Percentiles rank a stretch among this genome's conserved stretches.
These are phyloP conservation scores for Cystobasidiaceae sp. DNA, from an alignment of 1,284 basidiomycete species.

Conservation along the genomic window DNA sequence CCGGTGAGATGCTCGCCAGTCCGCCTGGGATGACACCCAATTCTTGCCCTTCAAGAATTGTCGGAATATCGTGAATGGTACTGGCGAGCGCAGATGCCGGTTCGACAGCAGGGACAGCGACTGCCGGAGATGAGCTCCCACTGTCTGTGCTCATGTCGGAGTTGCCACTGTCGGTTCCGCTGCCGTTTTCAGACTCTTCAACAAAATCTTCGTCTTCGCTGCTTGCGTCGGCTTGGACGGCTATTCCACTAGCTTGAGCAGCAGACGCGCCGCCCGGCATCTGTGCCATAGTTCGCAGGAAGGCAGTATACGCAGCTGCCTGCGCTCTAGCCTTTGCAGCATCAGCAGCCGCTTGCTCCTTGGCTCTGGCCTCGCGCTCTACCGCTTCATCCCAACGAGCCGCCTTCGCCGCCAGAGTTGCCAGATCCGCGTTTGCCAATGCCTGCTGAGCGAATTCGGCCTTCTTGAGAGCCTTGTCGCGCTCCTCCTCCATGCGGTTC, in stretches of 20 bases:
- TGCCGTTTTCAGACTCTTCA: not conserved
- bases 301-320: too few relatives aligned
- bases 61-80: not conserved
- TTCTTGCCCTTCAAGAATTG: not conserved
- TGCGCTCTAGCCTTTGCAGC: too few relatives aligned
- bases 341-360: too few relatives aligned
- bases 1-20: constrained; percentile 10
- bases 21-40: not conserved
- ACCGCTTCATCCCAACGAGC: constrained; percentile 7
- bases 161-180: not conserved
- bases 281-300: too few relatives aligned
- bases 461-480: not conserved
- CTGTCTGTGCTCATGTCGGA: constrained; percentile 2
- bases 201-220: constrained; percentile 11
- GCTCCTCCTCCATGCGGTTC: not conserved
- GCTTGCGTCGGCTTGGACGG: not conserved
- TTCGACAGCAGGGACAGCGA: not conserved
- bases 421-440: not conserved
- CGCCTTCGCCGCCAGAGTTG: not conserved
- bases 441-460: not conserved
- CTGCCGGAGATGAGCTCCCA: not conserved
- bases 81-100: not conserved
- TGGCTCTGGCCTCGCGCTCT: not conserved
- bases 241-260: not conserved
- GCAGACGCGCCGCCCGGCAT: not conserved